Evolutionary conservation across 2,329 filamentous ascomycete genomes (phyloP), one percentile per base, ranked within the genome.

Genomic region (Setomelanomma holmii): DNA sequence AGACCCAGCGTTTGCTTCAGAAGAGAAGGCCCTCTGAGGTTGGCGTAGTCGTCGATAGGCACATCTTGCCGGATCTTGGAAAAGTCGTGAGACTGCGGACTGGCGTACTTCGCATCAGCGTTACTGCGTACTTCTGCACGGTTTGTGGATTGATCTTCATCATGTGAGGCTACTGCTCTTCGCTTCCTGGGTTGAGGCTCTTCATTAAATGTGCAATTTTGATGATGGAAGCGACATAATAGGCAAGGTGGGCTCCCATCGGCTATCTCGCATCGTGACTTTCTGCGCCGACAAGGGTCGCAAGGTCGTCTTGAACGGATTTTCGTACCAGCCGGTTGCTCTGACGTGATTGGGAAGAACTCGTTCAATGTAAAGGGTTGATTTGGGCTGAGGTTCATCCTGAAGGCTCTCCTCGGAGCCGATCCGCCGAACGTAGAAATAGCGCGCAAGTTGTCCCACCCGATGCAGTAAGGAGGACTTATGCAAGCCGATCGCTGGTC

Each of bases 141-240:
- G 10, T 6, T 14, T 7, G 35, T 35, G 10, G 30, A 19, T 53
- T 64, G 44, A 16, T 46, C 44, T n/a, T 46, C 44, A 30, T 53
- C 53, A 46, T 35, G 39, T 17, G 45, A 24, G n/a, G 59, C 45
- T 33, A 58, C 38, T 34, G 68, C 61, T 76, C 89, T 89, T 67
- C 88, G 82, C 78, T 90, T 91, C 62, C 88, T 83, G 53, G 86
- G 84, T 64, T 84, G 84, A 14, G 88, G 88, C 69, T 86, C 88
- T 46, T 84, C 83, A 38, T 83, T 77, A 66, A 89, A 83, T 22
- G 88, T 89, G 73, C 89, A 91, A 51, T 87, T 84, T 65, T 87
- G 82, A 45, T 82, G 83, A 69, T 84, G 84, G 66, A 84, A 83
- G 64, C 86, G 84, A 71, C 89, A 91, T 48, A 87, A 80, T 54